Conservation (phyloP, 306 rosid species). For the Vigna angularis region DNA sequence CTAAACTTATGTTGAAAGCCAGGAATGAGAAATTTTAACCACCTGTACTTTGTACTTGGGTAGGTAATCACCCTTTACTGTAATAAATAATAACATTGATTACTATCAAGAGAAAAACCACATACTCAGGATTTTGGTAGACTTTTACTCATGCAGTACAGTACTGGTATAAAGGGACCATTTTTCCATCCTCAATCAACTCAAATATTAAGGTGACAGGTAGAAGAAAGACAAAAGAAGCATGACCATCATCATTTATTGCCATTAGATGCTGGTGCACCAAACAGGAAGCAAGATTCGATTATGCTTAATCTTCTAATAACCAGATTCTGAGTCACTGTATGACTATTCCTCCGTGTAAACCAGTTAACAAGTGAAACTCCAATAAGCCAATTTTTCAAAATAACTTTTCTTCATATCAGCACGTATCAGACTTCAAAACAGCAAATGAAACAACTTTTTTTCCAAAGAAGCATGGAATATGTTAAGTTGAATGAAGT, state of each 20-base stretch:
- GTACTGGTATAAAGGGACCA: conserved; percentile 24
- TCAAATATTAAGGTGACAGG: background rate
- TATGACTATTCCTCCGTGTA: background rate
- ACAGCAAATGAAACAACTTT: background rate
- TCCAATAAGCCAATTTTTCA: conserved; percentile 3
- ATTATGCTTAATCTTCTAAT: background rate
- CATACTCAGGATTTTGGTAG: conserved; percentile 40
- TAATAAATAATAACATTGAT: conserved; percentile 24
- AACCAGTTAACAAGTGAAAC: background rate
- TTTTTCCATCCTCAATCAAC: conserved; percentile 37
- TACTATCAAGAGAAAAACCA: conserved; percentile 34
- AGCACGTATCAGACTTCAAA: background rate
- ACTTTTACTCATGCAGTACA: conserved; percentile 13
- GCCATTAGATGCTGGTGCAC: conserved; percentile 20
- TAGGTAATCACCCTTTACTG: conserved; percentile 15
- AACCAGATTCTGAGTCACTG: conserved; percentile 4
- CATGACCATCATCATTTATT: conserved; percentile 8
- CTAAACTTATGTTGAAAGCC: background rate
- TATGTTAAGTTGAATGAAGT: conserved; percentile 2
- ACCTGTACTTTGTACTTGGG: conserved; percentile 20
- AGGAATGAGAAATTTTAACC: background rate
- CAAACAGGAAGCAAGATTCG: conserved; percentile 25
- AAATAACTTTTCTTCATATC: conserved; percentile 1
- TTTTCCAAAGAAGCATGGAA: conserved; percentile 3
- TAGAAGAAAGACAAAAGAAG: conserved; percentile 21